A percentile compares a stretch with the other conserved stretches of the same genome.
phyloP scores from a whole-genome alignment of 2,329 filamentous ascomycete species.

The Xylaria sp. region DNA sequence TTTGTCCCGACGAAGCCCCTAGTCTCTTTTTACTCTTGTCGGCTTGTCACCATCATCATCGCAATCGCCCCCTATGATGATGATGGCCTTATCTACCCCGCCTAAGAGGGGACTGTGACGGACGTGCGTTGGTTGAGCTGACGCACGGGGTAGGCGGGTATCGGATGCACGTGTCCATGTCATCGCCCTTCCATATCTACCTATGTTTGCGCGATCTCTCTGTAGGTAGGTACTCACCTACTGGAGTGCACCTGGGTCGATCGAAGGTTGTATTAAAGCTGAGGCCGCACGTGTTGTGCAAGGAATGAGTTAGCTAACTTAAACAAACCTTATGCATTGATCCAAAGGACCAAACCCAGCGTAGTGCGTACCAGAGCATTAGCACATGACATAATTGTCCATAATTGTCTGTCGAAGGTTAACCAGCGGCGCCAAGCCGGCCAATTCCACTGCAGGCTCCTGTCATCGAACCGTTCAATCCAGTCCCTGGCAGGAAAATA shows the following conservation, averaged over 20 bases:
- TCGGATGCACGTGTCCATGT: not conserved
- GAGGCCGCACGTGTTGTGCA: conserved; percentile 25
- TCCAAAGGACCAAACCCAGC: not conserved
- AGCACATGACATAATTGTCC: not conserved
- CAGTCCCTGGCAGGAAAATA: conserved; percentile 16
- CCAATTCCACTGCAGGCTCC: conserved; percentile 33
- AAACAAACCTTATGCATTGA: not conserved
- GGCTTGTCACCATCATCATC: not conserved
- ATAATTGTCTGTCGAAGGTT: not conserved
- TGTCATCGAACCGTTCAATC: conserved; percentile 17
- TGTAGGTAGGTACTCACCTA: not conserved
- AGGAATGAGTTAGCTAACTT: not conserved
- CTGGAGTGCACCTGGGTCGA: not conserved
- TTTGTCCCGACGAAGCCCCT: conserved; percentile 10
- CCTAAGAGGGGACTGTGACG: conserved; percentile 5
- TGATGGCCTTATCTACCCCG: conserved; percentile 29
- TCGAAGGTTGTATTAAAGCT: conserved; percentile 28
- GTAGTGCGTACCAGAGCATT: not conserved
- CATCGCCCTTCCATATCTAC: conserved; percentile 5
- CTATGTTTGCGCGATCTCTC: not conserved
- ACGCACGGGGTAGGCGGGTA: conserved; percentile 9
- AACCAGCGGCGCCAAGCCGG: conserved; percentile 29
- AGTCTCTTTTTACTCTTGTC: not conserved
- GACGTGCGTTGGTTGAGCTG: conserved; percentile 15
- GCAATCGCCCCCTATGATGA: not conserved